These are phyloP conservation scores for Citrus reticulata DNA, from an alignment of 345 rosid genomes.

Conservation along the genomic window DNA sequence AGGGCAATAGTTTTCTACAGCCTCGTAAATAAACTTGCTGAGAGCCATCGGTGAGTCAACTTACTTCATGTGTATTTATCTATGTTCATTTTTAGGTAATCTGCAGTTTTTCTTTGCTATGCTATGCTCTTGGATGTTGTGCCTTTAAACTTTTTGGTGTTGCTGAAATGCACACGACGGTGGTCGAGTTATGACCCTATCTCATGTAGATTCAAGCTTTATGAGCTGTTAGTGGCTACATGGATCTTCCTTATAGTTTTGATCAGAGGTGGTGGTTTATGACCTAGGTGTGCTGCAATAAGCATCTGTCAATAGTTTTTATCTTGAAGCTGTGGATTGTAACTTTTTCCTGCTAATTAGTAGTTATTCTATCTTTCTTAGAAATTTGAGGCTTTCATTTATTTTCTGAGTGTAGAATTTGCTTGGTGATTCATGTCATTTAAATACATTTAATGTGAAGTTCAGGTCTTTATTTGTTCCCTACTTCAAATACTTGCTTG, in stretches of 20 bases:
- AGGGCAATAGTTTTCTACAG: slow-evolving; percentile 78
- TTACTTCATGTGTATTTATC: background rate
- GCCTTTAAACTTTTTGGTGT: background rate
- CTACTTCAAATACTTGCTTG: slow-evolving; percentile 77
- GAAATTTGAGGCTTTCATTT: background rate
- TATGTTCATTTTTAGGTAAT: background rate
- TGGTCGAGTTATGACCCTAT: background rate
- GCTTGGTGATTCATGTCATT: background rate
- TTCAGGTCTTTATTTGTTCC: slow-evolving; percentile 92
- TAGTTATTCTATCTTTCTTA: background rate
- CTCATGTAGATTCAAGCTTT: background rate
- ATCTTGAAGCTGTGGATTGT: background rate
- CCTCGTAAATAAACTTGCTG: slow-evolving; percentile 71
- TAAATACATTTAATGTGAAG: background rate
- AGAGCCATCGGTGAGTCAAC: slow-evolving; percentile 69
- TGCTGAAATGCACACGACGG: background rate
- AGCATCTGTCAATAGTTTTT: background rate
- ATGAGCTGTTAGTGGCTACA: background rate
- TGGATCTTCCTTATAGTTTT: background rate
- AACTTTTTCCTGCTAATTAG: background rate
- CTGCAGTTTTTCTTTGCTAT: background rate
- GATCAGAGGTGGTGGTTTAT: background rate
- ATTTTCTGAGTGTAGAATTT: background rate
- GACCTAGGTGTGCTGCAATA: background rate
- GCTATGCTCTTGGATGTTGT: background rate